Base-by-base conservation (phyloP, 2,329 filamentous ascomycete species). In the Dactylellina cionopaga region DNA sequence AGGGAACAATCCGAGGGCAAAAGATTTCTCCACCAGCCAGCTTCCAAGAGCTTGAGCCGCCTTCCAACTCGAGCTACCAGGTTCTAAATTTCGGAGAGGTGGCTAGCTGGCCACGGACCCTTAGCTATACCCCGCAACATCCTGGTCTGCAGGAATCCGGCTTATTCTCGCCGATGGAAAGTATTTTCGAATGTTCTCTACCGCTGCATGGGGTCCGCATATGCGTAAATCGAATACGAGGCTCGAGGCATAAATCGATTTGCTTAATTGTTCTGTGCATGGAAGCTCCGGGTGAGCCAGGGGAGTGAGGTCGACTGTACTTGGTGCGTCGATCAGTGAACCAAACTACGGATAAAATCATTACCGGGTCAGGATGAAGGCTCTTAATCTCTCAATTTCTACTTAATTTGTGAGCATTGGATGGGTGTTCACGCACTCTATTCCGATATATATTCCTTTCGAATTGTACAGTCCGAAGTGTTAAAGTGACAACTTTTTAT, bases 51-150 rank as follows among this genome's bases (percentile, higher is more conserved):
- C 62, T n/a, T n/a, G n/a, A n/a, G n/a, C 62, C 51, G 54, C 43
- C 31, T 13, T 47, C 44, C 10, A 47, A 47, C 6, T 41, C 10
- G 15, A 49, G 62, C 60, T 66, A 58, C 51, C 51, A 13, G 62
- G 52, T 58, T 66, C 41, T 58, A 10, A 19, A 41, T 17, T 39
- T 44, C 25, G 15, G 51, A 51, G 25, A 58, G 31, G 51, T n/a
- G n/a, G n/a, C n/a, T n/a, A n/a, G 25, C n/a, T 13, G 51, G 52
- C 51, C 33, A 43, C 59, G 52, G 62, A 58, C 62, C 62, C 62
- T 66, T 31, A 66, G 51, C 52, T 66, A 43, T 66, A 66, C 66
- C 58, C 66, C 58, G 58, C 66, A 71, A 37, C 10, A 71, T 52
- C 49, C 58, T 46, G 25, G 49, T 58, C 35, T 46, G 22, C 22